A percentile compares a stretch with the other conserved stretches of the same genome.
phyloP scores from a whole-genome alignment of 2,329 filamentous ascomycete species.

The Aspergillus versicolor region DNA sequence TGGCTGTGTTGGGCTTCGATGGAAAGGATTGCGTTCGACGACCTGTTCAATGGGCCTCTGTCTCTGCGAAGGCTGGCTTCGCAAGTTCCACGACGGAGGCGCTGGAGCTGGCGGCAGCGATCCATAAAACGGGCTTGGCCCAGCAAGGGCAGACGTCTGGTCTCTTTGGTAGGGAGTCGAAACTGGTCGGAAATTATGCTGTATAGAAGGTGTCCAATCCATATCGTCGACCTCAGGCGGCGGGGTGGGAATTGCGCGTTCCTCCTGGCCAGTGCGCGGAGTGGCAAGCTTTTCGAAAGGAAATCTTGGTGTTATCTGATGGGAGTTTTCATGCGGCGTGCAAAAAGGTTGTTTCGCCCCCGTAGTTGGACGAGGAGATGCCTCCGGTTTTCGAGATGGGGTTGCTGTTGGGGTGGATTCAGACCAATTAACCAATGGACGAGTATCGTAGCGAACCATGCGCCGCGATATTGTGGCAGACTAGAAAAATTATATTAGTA shows the following conservation, averaged over 20 bases:
- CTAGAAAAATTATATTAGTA: constrained; percentile 28
- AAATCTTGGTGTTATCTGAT: constrained; percentile 29
- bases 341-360: constrained; percentile 14
- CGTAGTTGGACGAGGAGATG: constrained; percentile 18
- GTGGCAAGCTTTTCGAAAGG: constrained; percentile 43
- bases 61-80: constrained; percentile 28
- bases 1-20: constrained; percentile 28
- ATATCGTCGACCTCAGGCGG: constrained; percentile 45
- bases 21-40: constrained; percentile 39
- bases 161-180: constrained; percentile 31
- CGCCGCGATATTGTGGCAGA: constrained; percentile 38
- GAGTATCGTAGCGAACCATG: constrained; percentile 40
- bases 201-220: constrained; percentile 51
- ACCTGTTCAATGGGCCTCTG: constrained; percentile 35
- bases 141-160: constrained; percentile 29
- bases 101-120: constrained; percentile 41
- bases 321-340: constrained; percentile 16
- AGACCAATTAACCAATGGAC: constrained; percentile 43
- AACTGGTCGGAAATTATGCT: constrained; percentile 35
- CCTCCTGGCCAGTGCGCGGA: constrained; percentile 21
- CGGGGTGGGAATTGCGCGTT: constrained; percentile 35
- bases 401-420: constrained; percentile 34
- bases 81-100: constrained; percentile 42
- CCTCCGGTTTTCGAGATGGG: constrained; percentile 22
- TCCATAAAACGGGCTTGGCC: constrained; percentile 45